Evolutionary conservation across 1,139 yeast genomes (phyloP).

Genomic region (Nakaseomyces sp.): DNA sequence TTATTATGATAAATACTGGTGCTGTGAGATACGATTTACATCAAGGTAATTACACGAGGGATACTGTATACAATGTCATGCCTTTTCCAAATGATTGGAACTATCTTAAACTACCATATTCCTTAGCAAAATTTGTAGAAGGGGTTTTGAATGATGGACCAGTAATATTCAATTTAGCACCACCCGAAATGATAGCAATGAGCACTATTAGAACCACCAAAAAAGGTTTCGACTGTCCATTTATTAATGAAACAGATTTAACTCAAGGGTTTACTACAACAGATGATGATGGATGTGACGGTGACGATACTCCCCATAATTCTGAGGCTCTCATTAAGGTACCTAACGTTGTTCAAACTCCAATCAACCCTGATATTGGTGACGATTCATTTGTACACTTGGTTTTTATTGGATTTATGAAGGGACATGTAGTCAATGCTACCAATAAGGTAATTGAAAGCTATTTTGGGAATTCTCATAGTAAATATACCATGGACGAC

Average conservation of each 20-base stretch:
- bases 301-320: constrained; percentile 81
- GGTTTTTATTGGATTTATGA: constrained; percentile 69
- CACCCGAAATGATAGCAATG: constrained; percentile 10
- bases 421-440: constrained; percentile 54
- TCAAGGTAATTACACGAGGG: constrained; percentile 75
- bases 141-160: constrained; percentile 27
- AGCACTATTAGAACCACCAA: not conserved
- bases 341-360: constrained; percentile 65
- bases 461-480: constrained; percentile 9
- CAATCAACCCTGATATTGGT: constrained; percentile 17
- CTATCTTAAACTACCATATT: constrained; percentile 28
- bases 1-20: constrained; percentile 75
- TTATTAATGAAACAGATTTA: constrained; percentile 20
- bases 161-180: constrained; percentile 15
- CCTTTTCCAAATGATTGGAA: constrained; percentile 81
- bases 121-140: constrained; percentile 27
- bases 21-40: constrained; percentile 81
- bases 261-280: constrained; percentile 61
- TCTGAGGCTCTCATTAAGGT: constrained; percentile 50
- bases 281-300: constrained; percentile 77
- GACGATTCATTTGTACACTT: constrained; percentile 47
- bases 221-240: constrained; percentile 21
- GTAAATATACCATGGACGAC: constrained; percentile 23
- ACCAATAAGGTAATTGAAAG: constrained; percentile 32
- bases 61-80: constrained; percentile 73